These are phyloP conservation scores for Ascochyta koolunga DNA, from an alignment of 2,329 filamentous ascomycete species.

Conservation along the genomic window DNA sequence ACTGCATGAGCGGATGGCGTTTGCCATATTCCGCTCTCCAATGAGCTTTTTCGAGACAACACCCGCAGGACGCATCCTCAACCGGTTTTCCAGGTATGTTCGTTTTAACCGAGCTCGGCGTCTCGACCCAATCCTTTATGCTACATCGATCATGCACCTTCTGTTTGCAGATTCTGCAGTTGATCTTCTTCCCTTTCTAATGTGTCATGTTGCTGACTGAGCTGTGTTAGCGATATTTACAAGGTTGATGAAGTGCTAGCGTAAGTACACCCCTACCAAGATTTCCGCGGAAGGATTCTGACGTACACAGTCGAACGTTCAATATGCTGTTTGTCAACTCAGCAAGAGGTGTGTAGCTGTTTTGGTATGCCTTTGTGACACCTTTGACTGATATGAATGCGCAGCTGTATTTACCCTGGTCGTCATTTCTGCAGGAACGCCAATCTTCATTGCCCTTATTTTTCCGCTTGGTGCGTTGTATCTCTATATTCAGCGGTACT, in stretches of 20 bases:
- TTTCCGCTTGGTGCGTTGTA: slow-evolving; percentile 82
- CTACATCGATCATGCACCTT: background rate
- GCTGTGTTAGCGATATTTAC: slow-evolving; percentile 69
- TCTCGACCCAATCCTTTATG: background rate
- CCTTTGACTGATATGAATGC: slow-evolving; percentile 28
- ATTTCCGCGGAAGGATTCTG: background rate
- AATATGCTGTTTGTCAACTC: slow-evolving; percentile 76
- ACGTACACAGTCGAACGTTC: slow-evolving; percentile 71
- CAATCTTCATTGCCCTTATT: slow-evolving; percentile 79
- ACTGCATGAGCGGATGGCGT: slow-evolving; percentile 95
- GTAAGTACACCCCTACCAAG: slow-evolving; percentile 41
- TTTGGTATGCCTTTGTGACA: slow-evolving; percentile 22
- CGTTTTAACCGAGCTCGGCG: background rate
- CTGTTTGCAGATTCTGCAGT: background rate
- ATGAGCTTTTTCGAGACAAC: slow-evolving; percentile 99
- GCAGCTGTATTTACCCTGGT: slow-evolving; percentile 76
- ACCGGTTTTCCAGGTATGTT: slow-evolving; percentile 86
- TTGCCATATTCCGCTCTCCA: slow-evolving; percentile 93
- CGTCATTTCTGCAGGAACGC: slow-evolving; percentile 82
- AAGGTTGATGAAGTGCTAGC: slow-evolving; percentile 90
- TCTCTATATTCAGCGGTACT: slow-evolving; percentile 94
- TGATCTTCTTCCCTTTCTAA: background rate
- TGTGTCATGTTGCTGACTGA: slow-evolving; percentile 7
- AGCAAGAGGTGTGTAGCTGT: slow-evolving; percentile 52
- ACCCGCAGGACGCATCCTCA: slow-evolving; percentile 92